phyloP scores from a whole-genome alignment of 202 grass and related monocot genomes.

The Eragrostis tef region DNA sequence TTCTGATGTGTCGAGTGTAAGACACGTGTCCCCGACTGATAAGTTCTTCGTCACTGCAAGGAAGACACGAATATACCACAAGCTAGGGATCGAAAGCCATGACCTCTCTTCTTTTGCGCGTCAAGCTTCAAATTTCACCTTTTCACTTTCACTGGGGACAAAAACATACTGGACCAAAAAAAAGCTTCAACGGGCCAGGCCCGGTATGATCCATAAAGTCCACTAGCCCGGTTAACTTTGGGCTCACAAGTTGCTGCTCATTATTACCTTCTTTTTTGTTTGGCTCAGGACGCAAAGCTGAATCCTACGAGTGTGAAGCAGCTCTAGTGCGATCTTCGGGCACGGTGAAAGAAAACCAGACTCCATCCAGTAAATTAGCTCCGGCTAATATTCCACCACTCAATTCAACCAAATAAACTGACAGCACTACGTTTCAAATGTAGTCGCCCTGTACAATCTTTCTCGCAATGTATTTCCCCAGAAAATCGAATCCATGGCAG shows the following conservation, averaged over 20 bases:
- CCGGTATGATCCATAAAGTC: neutral
- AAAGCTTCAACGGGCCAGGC: neutral
- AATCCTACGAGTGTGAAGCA: no score
- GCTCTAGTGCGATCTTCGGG: no score
- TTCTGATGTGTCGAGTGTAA: neutral
- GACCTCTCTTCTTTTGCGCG: neutral
- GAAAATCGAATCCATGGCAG: slow-evolving; percentile 81
- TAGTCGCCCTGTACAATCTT: slow-evolving; percentile 93
- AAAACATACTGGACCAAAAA: neutral
- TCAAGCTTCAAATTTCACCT: neutral
- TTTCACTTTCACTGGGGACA: neutral
- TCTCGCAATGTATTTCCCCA: slow-evolving; percentile 77
- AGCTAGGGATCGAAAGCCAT: neutral
- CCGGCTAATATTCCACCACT: neutral
- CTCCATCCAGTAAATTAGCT: neutral
- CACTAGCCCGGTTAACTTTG: neutral
- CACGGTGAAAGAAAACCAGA: no score
- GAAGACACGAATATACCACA: neutral
- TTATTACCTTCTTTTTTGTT: no score
- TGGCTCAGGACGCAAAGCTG: no score
- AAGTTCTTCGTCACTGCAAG: neutral
- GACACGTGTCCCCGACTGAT: neutral
- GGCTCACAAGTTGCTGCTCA: neutral
- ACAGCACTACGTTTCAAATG: slow-evolving; percentile 52
- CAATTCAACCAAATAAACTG: neutral